phyloP scores from a whole-genome alignment of 2,329 filamentous ascomycete genomes.

The Venturia effusa region DNA sequence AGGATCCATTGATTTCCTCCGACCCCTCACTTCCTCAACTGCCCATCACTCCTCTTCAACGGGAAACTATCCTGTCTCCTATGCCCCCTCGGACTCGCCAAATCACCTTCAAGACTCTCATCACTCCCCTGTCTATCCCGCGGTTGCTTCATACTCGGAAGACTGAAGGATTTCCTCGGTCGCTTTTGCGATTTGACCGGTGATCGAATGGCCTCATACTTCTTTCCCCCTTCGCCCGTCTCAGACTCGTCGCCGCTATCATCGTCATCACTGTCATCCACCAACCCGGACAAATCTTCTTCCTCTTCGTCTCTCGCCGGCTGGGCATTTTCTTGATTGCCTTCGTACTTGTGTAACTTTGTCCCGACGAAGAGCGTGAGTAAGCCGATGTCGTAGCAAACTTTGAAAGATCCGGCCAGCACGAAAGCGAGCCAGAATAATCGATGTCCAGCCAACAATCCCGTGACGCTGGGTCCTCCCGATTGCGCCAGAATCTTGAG shows the following conservation, averaged over 20 bases:
- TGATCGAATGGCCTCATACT: too few species aligned
- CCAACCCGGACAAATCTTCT: not conserved
- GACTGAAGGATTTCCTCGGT: too few species aligned
- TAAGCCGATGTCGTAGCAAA: slow-evolving; percentile 20
- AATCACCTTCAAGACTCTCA: not conserved
- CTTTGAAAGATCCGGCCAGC: slow-evolving; percentile 25
- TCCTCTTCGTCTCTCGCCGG: not conserved
- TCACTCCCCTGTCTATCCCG: too few species aligned
- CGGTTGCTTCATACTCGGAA: too few species aligned
- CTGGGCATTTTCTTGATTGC: not conserved
- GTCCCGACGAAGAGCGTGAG: not conserved
- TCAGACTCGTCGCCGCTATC: too few species aligned
- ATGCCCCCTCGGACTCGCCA: not conserved
- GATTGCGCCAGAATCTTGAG: slow-evolving; percentile 49
- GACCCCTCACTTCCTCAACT: too few species aligned
- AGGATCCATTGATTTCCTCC: too few species aligned
- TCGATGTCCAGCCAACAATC: slow-evolving; percentile 22
- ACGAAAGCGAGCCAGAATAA: slow-evolving; percentile 30
- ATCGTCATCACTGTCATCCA: not conserved
- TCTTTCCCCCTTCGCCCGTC: too few species aligned
- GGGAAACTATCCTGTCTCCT: not conserved
- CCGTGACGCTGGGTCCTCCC: slow-evolving; percentile 26
- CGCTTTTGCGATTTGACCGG: too few species aligned
- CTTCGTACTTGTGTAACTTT: slow-evolving; percentile 4
- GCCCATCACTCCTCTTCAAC: too few species aligned